Evolutionary conservation across 1,284 basidiomycete species (phyloP).

Genomic region (Phaffia rhodozyma): DNA sequence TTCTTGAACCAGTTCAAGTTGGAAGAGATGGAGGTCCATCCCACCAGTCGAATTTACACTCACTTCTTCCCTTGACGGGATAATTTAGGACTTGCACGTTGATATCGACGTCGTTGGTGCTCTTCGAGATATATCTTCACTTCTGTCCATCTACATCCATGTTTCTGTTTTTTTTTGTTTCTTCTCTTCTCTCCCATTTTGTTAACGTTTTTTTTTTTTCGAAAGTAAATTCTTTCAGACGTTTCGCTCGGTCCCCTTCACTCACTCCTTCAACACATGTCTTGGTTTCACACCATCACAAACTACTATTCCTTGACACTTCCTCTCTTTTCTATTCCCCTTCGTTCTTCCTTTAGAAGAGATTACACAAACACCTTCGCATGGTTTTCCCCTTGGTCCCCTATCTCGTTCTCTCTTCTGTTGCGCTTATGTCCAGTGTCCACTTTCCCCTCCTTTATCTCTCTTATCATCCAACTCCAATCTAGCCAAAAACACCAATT

Average conservation of each 20-base stretch:
- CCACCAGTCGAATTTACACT: conserved; percentile 24
- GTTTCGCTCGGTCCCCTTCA: not conserved
- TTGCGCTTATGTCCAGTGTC: too few species aligned
- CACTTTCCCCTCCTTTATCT: too few species aligned
- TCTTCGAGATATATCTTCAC: too few species aligned
- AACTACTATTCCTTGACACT: not conserved
- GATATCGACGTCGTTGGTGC: too few species aligned
- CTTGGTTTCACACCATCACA: not conserved
- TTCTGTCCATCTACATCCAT: too few species aligned
- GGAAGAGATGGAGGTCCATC: conserved; percentile 96
- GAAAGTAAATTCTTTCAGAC: not conserved
- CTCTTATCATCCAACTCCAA: not conserved
- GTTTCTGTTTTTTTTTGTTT: not conserved
- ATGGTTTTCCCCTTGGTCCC: not conserved
- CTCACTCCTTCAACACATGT: not conserved
- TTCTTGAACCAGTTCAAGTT: conserved; percentile 84
- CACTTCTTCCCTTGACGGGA: too few species aligned
- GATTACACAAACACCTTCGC: not conserved
- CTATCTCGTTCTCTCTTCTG: not conserved
- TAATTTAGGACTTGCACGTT: too few species aligned
- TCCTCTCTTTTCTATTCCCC: not conserved
- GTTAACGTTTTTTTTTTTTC: not conserved
- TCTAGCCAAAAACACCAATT: too few species aligned
- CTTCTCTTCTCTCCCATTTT: not conserved
- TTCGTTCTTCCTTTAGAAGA: not conserved